Base-by-base conservation (phyloP, 768 basidiomycete species). In the Leucosporidium creatinivorum region DNA sequence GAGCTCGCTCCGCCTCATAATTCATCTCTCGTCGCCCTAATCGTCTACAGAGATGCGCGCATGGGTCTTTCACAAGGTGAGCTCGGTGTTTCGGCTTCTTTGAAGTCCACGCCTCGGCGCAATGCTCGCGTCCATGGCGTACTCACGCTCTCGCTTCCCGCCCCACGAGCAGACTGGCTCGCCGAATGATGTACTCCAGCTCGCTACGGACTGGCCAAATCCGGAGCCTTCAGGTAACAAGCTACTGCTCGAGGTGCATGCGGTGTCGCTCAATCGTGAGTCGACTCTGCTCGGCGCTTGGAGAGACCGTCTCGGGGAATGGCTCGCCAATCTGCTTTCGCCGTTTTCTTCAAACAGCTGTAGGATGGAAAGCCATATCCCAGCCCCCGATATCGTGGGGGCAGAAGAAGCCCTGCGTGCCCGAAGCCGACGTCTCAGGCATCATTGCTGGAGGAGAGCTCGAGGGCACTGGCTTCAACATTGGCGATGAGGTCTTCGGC, bases 401-500 rank as follows among this genome's bases (percentile, higher is more conserved):
- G 12, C 77, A 79, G 4, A 73, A 74, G 52, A 79, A 84, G 30
- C 86, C 87, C 1, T 78, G 82, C 36, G 78, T 84, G 1, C 80
- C 85, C 36, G 88, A 86, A 72, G 74, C 81, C 61, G 89, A 91
- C 72, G 77, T 89, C 33, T 77, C 86, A 0, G 89, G 89, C 4
- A 79, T 83, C 7, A 78, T 91, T 18, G 84, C 83, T 21, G 82
- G 73, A 1, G 67, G 66, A 1, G 57, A 84, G 65, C 77, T 81
- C 1, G 85, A 85, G 68, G 82, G 80, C 25, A 80, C 84, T 0
- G 79, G 79, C 9, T 85, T 86, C 73, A 77, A 79, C 4, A 75
- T 78, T 3, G 88, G 89, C 1, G 86, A 89, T 67, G 80, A 82
- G 52, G 84, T 91, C 4, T 85, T 84, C 73, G 89, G 87, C 0